A percentile compares a stretch with the other conserved stretches of the same genome.
Evolutionary conservation across 805 yeast species (phyloP).

Genomic region (Saturnispora serradocipensis): DNA sequence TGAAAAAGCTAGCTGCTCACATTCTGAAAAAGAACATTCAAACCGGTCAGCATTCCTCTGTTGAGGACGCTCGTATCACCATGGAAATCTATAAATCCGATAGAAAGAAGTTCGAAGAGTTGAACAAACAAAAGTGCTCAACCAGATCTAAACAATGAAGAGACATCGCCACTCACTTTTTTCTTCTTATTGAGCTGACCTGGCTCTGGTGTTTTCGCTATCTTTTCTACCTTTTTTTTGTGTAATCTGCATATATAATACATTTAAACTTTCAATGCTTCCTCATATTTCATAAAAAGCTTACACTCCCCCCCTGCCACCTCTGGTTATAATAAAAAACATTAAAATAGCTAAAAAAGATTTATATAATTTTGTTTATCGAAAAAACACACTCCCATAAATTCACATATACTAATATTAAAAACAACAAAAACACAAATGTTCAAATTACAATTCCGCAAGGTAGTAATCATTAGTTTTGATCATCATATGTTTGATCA

Average conservation of each 20-base stretch:
- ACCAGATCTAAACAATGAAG: neutral
- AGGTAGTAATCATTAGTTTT: conserved; percentile 15
- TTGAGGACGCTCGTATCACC: conserved; percentile 84
- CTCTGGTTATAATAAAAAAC: neutral
- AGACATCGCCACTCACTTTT: too few relatives aligned
- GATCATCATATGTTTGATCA: conserved; percentile 11
- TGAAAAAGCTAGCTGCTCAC: conserved; percentile 55
- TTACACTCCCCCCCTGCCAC: too few relatives aligned
- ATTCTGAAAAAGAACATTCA: conserved; percentile 58
- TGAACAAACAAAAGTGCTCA: conserved; percentile 4
- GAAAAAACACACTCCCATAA: neutral
- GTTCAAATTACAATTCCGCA: conserved; percentile 13
- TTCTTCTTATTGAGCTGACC: neutral
- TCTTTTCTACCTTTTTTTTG: neutral
- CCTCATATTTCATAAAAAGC: too few relatives aligned
- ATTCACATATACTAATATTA: neutral
- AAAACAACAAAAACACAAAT: neutral
- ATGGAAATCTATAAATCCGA: conserved; percentile 67
- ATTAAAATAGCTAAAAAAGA: neutral
- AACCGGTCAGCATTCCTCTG: conserved; percentile 70
- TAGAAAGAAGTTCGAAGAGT: conserved; percentile 51
- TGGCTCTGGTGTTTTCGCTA: neutral
- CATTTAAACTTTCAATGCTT: too few relatives aligned
- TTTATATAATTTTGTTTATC: neutral
- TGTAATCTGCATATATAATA: neutral